These are phyloP conservation scores for Paulownia fortunei DNA, from an alignment of 257 asterid genomes.

Conservation along the genomic window DNA sequence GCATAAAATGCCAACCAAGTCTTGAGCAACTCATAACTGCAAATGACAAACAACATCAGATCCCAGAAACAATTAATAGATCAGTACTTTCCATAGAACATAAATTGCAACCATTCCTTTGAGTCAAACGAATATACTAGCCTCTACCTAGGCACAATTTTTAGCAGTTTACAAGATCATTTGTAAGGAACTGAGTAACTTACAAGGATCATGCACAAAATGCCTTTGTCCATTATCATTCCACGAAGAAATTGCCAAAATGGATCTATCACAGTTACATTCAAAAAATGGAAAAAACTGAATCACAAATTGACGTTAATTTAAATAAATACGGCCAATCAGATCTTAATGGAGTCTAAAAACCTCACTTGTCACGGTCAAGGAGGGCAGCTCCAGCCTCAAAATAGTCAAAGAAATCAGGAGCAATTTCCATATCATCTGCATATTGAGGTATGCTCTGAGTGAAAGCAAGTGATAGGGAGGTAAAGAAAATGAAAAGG, in stretches of 20 bases:
- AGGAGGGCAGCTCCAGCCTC: conserved; percentile 96
- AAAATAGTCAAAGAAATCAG: conserved; percentile 94
- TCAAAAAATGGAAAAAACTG: conserved; percentile 27
- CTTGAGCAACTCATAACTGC: conserved; percentile 12
- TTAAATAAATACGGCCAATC: conserved; percentile 10
- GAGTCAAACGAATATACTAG: too few relatives aligned
- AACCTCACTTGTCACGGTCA: conserved; percentile 88
- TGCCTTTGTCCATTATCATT: conserved; percentile 98
- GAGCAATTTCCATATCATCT: conserved; percentile 99
- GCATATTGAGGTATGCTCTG: conserved; percentile 40
- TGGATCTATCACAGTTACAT: conserved; percentile 60
- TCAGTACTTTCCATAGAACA: neutral
- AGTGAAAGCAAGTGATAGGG: conserved; percentile 38
- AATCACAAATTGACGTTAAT: conserved; percentile 19
- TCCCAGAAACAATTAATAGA: conserved; percentile 16
- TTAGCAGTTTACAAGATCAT: conserved; percentile 13
- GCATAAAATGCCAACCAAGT: conserved; percentile 1
- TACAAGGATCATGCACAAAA: conserved; percentile 94
- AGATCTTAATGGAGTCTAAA: conserved; percentile 22
- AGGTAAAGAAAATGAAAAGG: conserved; percentile 26
- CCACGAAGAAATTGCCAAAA: conserved; percentile 98
- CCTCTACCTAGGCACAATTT: neutral
- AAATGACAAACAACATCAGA: conserved; percentile 14
- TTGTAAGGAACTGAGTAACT: conserved; percentile 39
- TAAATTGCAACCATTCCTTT: conserved; percentile 1